phyloP scores from a whole-genome alignment of 2,329 filamentous ascomycete genomes.

The Trichoderma sp. region DNA sequence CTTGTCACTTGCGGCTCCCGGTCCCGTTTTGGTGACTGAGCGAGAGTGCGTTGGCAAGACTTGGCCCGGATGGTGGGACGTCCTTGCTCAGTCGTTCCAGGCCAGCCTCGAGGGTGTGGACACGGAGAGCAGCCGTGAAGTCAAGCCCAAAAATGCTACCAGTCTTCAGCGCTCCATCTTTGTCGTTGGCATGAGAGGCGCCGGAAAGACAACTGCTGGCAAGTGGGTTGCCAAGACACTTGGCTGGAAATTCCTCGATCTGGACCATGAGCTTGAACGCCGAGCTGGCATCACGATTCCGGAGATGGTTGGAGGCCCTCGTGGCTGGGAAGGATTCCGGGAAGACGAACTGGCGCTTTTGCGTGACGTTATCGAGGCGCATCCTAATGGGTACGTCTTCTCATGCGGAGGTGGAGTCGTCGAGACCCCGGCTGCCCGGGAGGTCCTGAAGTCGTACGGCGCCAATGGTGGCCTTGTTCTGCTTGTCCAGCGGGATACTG shows the following conservation, averaged over 20 bases:
- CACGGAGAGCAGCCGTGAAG: slow-evolving; percentile 29
- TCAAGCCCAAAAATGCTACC: slow-evolving; percentile 7
- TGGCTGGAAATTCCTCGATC: slow-evolving; percentile 76
- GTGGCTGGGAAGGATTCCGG: slow-evolving; percentile 88
- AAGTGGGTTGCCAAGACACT: slow-evolving; percentile 79
- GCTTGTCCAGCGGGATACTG: slow-evolving; percentile 83
- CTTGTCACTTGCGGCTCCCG: slow-evolving; percentile 69
- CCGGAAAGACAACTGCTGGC: slow-evolving; percentile 93
- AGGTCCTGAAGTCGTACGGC: slow-evolving; percentile 72
- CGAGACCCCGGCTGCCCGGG: slow-evolving; percentile 77
- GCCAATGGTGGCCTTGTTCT: slow-evolving; percentile 80
- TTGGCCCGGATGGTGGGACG: slow-evolving; percentile 99
- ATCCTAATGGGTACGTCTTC: slow-evolving; percentile 76
- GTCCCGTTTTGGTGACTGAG: slow-evolving; percentile 77
- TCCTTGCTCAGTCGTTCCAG: slow-evolving; percentile 74
- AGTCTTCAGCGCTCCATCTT: slow-evolving; percentile 69
- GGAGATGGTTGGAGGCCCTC: slow-evolving; percentile 71
- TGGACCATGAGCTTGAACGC: slow-evolving; percentile 84
- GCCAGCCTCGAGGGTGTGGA: slow-evolving; percentile 78
- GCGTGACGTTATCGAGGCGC: slow-evolving; percentile 71
- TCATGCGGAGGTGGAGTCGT: slow-evolving; percentile 94
- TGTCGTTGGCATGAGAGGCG: slow-evolving; percentile 96
- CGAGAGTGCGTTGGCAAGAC: slow-evolving; percentile 95
- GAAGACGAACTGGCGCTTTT: slow-evolving; percentile 75
- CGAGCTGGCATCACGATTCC: slow-evolving; percentile 76